Conservation (phyloP, 257 asterid species). For the Gentiana straminea region DNA sequence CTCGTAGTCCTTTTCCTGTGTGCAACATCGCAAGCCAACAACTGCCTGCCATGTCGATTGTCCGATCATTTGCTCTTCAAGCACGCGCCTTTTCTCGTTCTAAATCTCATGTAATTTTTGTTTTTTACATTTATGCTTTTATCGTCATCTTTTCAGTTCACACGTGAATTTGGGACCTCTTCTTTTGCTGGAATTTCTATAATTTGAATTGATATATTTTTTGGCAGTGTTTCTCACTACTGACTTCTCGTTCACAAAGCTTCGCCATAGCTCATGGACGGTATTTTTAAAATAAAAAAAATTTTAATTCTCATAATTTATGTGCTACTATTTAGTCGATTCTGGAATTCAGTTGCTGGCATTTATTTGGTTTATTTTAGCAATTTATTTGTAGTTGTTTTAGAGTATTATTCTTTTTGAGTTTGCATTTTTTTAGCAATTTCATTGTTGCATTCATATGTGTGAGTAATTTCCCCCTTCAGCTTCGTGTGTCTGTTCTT, state of each 20-base stretch:
- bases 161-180: background rate
- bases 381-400: too few relatives aligned
- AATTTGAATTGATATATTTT: background rate
- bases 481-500: too few relatives aligned
- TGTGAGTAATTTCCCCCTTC: too few relatives aligned
- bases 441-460: too few relatives aligned
- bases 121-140: background rate
- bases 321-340: conserved; percentile 2
- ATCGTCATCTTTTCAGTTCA: background rate
- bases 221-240: conserved; percentile 8
- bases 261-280: conserved; percentile 24
- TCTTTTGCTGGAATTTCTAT: background rate
- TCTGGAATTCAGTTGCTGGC: too few relatives aligned
- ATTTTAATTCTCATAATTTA: background rate
- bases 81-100: conserved; percentile 1
- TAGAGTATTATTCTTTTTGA: too few relatives aligned
- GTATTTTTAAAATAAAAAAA: too few relatives aligned
- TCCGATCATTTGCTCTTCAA: background rate
- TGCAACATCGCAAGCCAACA: background rate
- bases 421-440: too few relatives aligned
- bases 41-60: background rate
- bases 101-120: background rate
- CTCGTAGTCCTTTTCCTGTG: background rate
- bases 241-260: conserved; percentile 9
- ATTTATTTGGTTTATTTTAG: too few relatives aligned